phyloP scores from a whole-genome alignment of 139 green algal species.

The Desmodesmus armatus region DNA sequence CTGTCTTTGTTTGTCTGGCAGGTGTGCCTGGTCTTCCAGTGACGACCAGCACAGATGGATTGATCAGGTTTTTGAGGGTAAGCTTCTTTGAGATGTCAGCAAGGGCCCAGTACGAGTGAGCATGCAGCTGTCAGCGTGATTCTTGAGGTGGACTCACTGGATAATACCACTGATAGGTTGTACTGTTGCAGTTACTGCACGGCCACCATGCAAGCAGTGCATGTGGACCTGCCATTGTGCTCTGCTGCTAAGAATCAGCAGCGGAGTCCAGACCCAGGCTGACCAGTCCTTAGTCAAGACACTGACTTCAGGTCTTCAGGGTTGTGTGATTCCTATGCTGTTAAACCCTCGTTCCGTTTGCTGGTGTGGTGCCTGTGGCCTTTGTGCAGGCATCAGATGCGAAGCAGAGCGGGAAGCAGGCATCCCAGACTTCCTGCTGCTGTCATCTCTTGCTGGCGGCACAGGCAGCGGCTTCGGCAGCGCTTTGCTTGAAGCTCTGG shows the following conservation, averaged over 20 bases:
- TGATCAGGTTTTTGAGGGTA: slow-evolving; percentile 10
- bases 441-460: slow-evolving; percentile 26
- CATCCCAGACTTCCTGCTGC: slow-evolving; percentile 17
- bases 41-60: neutral
- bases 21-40: neutral
- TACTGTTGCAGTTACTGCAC: neutral
- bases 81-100: neutral
- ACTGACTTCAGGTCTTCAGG: neutral
- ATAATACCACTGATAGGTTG: neutral
- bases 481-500: neutral
- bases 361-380: neutral
- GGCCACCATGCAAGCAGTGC: neutral
- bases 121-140: neutral
- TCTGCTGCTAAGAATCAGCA: neutral
- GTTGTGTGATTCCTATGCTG: neutral
- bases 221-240: neutral
- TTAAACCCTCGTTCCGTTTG: neutral
- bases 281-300: too few relatives aligned
- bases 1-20: neutral
- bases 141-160: neutral
- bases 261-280: too few relatives aligned
- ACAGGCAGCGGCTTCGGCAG: slow-evolving; percentile 33
- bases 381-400: neutral
- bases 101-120: neutral
- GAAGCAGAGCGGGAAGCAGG: neutral